These are phyloP conservation scores for Corrigiola litoralis DNA, from an alignment of 179 eudicot genomes.

Conservation along the genomic window DNA sequence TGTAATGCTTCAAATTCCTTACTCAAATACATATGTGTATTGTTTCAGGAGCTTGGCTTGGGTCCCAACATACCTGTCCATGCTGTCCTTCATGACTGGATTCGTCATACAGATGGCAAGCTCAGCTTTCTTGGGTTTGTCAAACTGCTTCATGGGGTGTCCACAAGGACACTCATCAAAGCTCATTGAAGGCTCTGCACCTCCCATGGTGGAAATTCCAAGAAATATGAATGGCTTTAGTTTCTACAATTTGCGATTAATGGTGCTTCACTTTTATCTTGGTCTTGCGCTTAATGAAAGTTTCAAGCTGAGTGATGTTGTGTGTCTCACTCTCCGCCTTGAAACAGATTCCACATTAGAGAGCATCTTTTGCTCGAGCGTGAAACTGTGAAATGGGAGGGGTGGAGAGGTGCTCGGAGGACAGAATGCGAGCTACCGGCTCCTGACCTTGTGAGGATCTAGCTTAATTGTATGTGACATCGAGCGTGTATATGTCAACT, in stretches of 20 bases:
- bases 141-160: constrained; percentile 67
- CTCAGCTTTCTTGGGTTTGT: constrained; percentile 84
- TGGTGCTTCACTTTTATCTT: background rate
- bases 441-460: background rate
- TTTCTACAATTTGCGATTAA: constrained; percentile 3
- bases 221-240: constrained; percentile 4
- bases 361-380: background rate
- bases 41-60: constrained; percentile 74
- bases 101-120: constrained; percentile 85
- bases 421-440: constrained; percentile 3
- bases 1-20: too few relatives aligned
- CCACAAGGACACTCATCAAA: constrained; percentile 50
- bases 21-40: background rate
- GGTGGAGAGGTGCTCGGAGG: background rate
- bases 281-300: constrained; percentile 8
- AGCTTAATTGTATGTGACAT: constrained; percentile 10
- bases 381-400: background rate
- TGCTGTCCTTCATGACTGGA: constrained; percentile 86
- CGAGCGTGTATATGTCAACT: constrained; percentile 12
- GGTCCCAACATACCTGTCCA: constrained; percentile 88
- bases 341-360: background rate
- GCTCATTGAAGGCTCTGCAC: constrained; percentile 29
- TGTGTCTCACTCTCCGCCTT: background rate
- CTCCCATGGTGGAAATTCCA: background rate
- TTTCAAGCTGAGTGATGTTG: constrained; percentile 4